phyloP scores from a whole-genome alignment of 2,329 filamentous ascomycete species.

The Aspergillus costaricaensis region DNA sequence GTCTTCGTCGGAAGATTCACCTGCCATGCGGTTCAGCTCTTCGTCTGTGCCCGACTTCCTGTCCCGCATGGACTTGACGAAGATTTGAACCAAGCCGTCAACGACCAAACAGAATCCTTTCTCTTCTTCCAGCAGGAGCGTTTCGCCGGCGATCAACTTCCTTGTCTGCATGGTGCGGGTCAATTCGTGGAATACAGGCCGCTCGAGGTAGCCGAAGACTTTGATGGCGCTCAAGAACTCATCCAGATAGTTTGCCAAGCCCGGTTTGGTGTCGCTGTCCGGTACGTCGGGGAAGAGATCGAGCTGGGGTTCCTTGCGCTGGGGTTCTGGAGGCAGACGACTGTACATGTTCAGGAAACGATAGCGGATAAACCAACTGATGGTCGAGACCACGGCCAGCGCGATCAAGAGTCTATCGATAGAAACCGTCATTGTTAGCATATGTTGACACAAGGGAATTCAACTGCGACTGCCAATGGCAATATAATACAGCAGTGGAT shows the following conservation, averaged over 20 bases:
- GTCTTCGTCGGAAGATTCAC: constrained; percentile 68
- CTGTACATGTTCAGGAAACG: constrained; percentile 97
- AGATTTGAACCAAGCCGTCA: constrained; percentile 94
- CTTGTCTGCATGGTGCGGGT: constrained; percentile 97
- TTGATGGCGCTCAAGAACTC: constrained; percentile 99
- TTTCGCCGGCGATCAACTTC: constrained; percentile 94
- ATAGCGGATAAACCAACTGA: constrained; percentile 93
- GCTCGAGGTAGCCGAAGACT: constrained; percentile 95
- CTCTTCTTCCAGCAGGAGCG: constrained; percentile 90
- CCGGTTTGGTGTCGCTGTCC: constrained; percentile 85
- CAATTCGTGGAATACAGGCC: constrained; percentile 95
- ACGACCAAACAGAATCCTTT: constrained; percentile 98
- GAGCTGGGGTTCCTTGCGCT: constrained; percentile 92
- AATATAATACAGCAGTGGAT: background rate
- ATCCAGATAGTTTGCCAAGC: constrained; percentile 92
- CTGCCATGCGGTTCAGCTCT: constrained; percentile 40
- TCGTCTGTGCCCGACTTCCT: constrained; percentile 42
- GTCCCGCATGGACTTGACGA: constrained; percentile 80
- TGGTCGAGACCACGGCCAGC: constrained; percentile 73
- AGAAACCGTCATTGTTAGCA: constrained; percentile 4
- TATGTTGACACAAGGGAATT: constrained; percentile 4
- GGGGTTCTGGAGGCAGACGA: constrained; percentile 86
- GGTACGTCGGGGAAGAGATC: constrained; percentile 93
- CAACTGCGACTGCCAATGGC: no score
- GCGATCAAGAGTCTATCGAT: constrained; percentile 69